Evolutionary conservation across 2,329 filamentous ascomycete species (phyloP).

Genomic region (Venturiaceae sp.): DNA sequence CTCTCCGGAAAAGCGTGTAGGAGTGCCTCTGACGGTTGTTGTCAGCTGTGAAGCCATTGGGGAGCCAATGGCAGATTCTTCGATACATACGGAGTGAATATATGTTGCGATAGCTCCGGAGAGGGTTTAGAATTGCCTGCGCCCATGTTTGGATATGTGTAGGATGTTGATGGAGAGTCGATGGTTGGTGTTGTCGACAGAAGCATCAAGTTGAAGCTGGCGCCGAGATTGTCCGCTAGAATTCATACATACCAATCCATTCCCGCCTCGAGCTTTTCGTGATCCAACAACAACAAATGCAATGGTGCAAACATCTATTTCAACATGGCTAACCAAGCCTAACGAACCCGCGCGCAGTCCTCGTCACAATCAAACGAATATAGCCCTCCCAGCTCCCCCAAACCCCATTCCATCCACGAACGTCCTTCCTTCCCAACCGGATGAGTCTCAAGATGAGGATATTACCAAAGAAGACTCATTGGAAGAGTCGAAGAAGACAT

Average conservation of each 20-base stretch:
- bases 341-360: constrained; percentile 16
- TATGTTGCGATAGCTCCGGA: constrained; percentile 44
- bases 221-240: background rate
- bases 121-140: constrained; percentile 52
- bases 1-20: constrained; percentile 67
- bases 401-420: background rate
- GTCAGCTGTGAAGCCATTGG: background rate
- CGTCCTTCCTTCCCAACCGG: background rate
- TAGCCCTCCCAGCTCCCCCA: constrained; percentile 16
- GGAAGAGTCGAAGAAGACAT: background rate
- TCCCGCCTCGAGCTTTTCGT: no score
- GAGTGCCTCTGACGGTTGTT: constrained; percentile 40
- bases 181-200: background rate
- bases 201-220: background rate
- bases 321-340: constrained; percentile 38
- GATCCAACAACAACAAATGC: background rate
- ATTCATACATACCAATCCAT: no score
- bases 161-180: background rate
- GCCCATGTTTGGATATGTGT: constrained; percentile 39
- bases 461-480: background rate
- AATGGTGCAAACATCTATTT: constrained; percentile 37
- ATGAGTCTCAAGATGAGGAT: background rate
- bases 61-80: background rate
- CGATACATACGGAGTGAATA: constrained; percentile 49
- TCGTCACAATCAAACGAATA: background rate